Conservation (phyloP, 768 basidiomycete genomes). For the Macrolepiota fuliginosa region DNA sequence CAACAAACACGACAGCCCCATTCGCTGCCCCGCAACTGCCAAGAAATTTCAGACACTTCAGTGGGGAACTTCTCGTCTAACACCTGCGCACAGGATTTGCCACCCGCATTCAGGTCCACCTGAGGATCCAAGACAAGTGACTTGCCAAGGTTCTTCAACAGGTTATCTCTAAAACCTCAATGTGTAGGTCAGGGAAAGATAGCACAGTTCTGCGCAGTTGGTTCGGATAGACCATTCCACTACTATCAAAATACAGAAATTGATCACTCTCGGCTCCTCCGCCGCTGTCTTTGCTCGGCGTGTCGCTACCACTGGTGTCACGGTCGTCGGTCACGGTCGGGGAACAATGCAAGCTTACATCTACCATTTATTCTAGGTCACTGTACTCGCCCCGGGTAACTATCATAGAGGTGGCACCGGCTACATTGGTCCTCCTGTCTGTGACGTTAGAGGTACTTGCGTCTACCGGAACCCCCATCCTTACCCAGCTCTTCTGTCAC, state of each 20-base stretch:
- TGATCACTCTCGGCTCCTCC: slow-evolving; percentile 11
- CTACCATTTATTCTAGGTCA: not conserved
- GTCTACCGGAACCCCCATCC: too few species aligned
- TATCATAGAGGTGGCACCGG: slow-evolving; percentile 27
- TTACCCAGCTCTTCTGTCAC: too few species aligned
- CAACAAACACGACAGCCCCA: not conserved
- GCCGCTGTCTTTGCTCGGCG: not conserved
- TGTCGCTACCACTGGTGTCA: slow-evolving; percentile 10
- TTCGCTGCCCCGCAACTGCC: not conserved
- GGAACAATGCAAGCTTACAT: slow-evolving; percentile 27
- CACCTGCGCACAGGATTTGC: not conserved
- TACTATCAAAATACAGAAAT: not conserved
- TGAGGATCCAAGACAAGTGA: too few species aligned
- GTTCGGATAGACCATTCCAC: not conserved
- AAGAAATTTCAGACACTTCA: too few species aligned
- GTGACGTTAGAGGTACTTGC: slow-evolving; percentile 27
- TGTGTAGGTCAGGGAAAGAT: not conserved
- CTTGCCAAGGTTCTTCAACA: too few species aligned
- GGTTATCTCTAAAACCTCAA: too few species aligned
- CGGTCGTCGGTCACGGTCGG: too few species aligned
- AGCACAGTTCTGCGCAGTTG: not conserved
- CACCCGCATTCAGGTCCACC: too few species aligned
- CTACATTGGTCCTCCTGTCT: slow-evolving; percentile 22
- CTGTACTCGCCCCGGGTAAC: not conserved
- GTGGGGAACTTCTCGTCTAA: not conserved